Evolutionary conservation across 2,329 filamentous ascomycete species (phyloP).

Genomic region (Alternaria angustiovoidea): DNA sequence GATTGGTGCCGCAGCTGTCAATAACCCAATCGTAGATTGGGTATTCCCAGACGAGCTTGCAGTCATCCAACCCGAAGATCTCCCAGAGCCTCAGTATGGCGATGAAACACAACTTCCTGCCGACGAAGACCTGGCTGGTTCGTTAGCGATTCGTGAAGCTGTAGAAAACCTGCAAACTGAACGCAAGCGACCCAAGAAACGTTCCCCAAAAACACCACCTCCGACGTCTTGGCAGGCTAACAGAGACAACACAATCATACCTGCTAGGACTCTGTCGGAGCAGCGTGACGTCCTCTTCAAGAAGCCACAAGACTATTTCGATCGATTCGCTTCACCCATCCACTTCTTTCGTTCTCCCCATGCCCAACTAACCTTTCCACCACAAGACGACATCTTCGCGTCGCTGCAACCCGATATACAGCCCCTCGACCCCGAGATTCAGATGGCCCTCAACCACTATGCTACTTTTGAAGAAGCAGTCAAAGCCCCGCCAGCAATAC

Average conservation of each 20-base stretch:
- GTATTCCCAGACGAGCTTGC: slow-evolving; percentile 50
- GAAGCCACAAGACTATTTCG: slow-evolving; percentile 55
- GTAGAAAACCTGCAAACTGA: slow-evolving; percentile 12
- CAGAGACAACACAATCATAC: slow-evolving; percentile 37
- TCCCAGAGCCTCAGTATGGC: slow-evolving; percentile 39
- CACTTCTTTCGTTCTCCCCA: slow-evolving; percentile 60
- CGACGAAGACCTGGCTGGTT: slow-evolving; percentile 37
- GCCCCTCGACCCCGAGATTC: slow-evolving; percentile 40
- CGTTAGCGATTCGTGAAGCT: slow-evolving; percentile 15
- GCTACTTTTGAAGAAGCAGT: slow-evolving; percentile 26
- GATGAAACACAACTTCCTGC: slow-evolving; percentile 45
- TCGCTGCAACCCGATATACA: slow-evolving; percentile 35
- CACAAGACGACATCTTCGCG: slow-evolving; percentile 36
- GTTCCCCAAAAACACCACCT: slow-evolving; percentile 26
- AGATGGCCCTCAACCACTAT: slow-evolving; percentile 41
- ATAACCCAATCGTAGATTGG: slow-evolving; percentile 60
- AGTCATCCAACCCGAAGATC: slow-evolving; percentile 24
- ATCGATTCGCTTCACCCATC: slow-evolving; percentile 60
- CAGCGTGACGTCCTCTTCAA: slow-evolving; percentile 53
- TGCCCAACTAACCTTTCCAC: slow-evolving; percentile 36
- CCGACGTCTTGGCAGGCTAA: slow-evolving; percentile 40
- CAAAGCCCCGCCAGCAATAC: slow-evolving; percentile 22
- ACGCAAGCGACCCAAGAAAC: slow-evolving; percentile 23
- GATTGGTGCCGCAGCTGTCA: slow-evolving; percentile 57
- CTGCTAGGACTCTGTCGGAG: slow-evolving; percentile 38